Evolutionary conservation across 1,284 basidiomycete species (phyloP), one percentile per base, ranked within the genome.

Genomic region (Leccinum pallidistipes): DNA sequence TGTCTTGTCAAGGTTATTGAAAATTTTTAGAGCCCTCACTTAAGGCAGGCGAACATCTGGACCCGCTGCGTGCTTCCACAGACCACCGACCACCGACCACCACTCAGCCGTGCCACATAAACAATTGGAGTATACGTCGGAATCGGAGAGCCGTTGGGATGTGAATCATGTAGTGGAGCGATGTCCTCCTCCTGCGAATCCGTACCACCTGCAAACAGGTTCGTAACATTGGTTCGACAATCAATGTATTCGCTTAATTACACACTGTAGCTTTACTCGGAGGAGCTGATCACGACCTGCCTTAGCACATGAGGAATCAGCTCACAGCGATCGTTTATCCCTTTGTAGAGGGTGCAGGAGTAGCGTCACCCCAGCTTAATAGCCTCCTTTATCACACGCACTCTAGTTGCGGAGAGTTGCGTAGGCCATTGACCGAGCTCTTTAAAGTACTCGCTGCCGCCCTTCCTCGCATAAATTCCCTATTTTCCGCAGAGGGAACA

Each of bases 271-370:
- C 78, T 94, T 36, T 97, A 92, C 72, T 97, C 95, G 0, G 96
- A 98, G 72, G 96, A 98, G 72, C 79, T 95, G 12, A 90, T 98
- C 60, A 88, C 87, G 0, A 79, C 84, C 0, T 95, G 94, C 71
- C 81, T 98, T 8, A 80, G 79, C 43, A 81, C 87, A 80, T 95
- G 64, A 95, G 96, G 72, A 88, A 89, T 62, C 87, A 91, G 62
- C 83, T 98, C 27, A 86, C 86, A 1, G 86, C 86, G 71, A 81
- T 94, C 50, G 80, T 98, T 7, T 94, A 96, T 69, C 94, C 95
- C 0, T 92, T 96, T 66, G 85, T 97, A 5, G 94, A 98, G 70
- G 89, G 86, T 2, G 76, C 80, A 1, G 83, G 84, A 43, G 72
- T 78, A 49, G 65, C 73, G 27, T 84, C 83, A 11, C 78, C 82